A percentile compares a stretch with the other conserved stretches of the same genome.
Conservation (phyloP, 257 asterid species). For the Voacanga thouarsii region DNA sequence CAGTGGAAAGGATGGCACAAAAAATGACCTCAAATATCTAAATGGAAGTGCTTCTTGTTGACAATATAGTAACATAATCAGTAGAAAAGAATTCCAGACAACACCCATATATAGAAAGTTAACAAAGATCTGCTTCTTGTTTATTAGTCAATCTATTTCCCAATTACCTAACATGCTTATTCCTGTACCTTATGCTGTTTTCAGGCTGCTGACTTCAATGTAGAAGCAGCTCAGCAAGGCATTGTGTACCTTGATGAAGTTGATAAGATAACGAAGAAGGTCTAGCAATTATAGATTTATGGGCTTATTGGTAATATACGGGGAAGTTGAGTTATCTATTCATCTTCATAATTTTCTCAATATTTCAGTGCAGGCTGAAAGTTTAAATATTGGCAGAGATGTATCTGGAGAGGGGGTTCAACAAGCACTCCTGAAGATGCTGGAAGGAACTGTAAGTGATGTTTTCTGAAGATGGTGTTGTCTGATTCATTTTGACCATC, state of each 20-base stretch:
- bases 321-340: constrained; percentile 21
- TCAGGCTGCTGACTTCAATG: constrained; percentile 77
- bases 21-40: neutral
- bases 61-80: neutral
- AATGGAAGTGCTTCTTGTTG: neutral
- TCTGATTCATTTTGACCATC: constrained; percentile 11
- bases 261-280: constrained; percentile 96
- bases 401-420: constrained; percentile 97
- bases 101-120: neutral
- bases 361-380: constrained; percentile 64
- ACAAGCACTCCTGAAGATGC: constrained; percentile 89
- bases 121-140: neutral
- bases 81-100: neutral
- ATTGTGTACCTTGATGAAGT: constrained; percentile 91
- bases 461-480: too few relatives aligned
- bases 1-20: neutral
- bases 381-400: constrained; percentile 72
- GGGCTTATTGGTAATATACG: constrained; percentile 4
- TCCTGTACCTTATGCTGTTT: constrained; percentile 23
- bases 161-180: neutral
- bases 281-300: constrained; percentile 23
- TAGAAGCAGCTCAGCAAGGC: constrained; percentile 91
- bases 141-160: neutral
- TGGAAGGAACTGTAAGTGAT: constrained; percentile 90
- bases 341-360: constrained; percentile 28